These are phyloP conservation scores for Aspergillus conjunctus DNA, from an alignment of 495 filamentous ascomycete species.

Conservation along the genomic window DNA sequence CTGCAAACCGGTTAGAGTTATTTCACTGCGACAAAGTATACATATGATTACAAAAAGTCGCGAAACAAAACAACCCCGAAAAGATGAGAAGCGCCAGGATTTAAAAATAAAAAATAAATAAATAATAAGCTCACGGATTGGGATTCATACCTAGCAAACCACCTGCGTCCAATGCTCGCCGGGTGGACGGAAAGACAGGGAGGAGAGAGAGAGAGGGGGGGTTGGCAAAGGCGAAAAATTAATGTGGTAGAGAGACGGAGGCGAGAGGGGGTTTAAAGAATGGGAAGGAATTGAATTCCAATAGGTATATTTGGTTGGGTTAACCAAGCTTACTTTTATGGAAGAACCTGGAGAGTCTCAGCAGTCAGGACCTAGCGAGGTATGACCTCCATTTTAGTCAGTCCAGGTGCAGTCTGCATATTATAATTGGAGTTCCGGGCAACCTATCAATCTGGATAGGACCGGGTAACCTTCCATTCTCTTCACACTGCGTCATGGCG, in stretches of 20 bases:
- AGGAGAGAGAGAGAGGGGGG: constrained; percentile 6
- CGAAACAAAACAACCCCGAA: too few relatives aligned
- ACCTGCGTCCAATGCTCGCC: neutral
- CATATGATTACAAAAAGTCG: too few relatives aligned
- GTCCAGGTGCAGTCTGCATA: neutral
- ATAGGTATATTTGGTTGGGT: constrained; percentile 1
- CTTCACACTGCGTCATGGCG: constrained; percentile 29
- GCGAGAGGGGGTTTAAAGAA: constrained; percentile 26
- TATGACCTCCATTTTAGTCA: neutral
- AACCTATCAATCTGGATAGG: constrained; percentile 16
- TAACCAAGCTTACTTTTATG: constrained; percentile 1
- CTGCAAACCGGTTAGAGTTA: too few relatives aligned
- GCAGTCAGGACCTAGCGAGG: neutral
- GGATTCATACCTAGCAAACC: constrained; percentile 1
- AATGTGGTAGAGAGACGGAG: constrained; percentile 3
- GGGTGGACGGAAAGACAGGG: neutral
- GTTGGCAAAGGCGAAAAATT: constrained; percentile 26
- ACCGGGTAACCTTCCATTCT: constrained; percentile 34
- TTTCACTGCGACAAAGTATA: too few relatives aligned
- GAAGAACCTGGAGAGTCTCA: constrained; percentile 3
- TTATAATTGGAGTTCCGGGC: neutral
- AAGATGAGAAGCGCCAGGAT: too few relatives aligned
- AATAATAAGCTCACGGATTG: neutral
- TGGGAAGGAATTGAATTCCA: constrained; percentile 20
- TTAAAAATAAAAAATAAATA: neutral